phyloP scores from a whole-genome alignment of 2,329 filamentous ascomycete genomes.

The Claviceps africana region DNA sequence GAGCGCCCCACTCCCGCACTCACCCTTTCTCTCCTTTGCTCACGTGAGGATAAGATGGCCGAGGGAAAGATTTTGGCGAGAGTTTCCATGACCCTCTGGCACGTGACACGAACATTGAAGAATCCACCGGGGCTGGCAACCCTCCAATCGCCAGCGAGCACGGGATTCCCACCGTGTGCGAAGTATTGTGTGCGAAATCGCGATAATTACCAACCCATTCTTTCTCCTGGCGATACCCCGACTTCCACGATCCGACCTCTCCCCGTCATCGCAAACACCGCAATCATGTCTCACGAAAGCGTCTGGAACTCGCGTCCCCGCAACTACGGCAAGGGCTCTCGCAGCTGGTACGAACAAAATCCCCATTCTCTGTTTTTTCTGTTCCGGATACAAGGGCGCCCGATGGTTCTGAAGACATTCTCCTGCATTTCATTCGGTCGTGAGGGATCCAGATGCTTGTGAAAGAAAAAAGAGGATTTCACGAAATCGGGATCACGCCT shows the following conservation, averaged over 20 bases:
- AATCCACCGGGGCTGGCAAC: slow-evolving; percentile 22
- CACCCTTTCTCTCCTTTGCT: background rate
- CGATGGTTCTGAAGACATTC: background rate
- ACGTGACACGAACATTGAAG: background rate
- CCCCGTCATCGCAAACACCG: slow-evolving; percentile 14
- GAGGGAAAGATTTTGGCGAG: background rate
- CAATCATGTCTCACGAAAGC: slow-evolving; percentile 65
- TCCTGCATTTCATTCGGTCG: background rate
- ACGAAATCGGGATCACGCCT: background rate
- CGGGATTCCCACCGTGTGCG: slow-evolving; percentile 7
- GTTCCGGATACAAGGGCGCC: background rate
- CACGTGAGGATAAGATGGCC: slow-evolving; percentile 12
- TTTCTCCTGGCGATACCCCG: background rate
- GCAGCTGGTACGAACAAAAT: slow-evolving; percentile 59
- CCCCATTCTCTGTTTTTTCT: too few relatives aligned
- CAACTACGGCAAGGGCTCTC: slow-evolving; percentile 92
- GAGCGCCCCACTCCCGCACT: background rate
- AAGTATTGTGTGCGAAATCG: slow-evolving; percentile 5
- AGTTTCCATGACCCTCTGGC: background rate
- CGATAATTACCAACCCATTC: slow-evolving; percentile 10
- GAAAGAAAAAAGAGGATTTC: background rate
- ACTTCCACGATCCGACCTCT: background rate
- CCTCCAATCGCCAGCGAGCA: slow-evolving; percentile 21
- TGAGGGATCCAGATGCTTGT: background rate
- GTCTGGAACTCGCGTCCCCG: slow-evolving; percentile 99